These are phyloP conservation scores for Gossypium lobatum DNA, from an alignment of 441 rosid genomes.

Conservation along the genomic window DNA sequence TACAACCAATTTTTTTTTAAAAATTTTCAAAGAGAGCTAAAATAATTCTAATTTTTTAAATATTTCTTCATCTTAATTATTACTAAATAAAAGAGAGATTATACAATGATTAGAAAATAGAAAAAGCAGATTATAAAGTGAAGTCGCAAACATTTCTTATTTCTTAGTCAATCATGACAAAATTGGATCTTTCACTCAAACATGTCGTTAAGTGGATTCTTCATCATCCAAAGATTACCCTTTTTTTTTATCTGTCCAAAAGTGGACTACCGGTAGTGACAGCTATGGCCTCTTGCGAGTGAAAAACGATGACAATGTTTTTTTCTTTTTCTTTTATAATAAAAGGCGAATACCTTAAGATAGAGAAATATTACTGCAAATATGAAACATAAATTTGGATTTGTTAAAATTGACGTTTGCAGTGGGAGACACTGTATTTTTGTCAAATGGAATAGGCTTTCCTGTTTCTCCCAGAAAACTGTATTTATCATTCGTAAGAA, in stretches of 20 bases:
- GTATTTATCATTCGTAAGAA: neutral
- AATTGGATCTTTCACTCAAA: neutral
- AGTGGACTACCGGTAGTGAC: neutral
- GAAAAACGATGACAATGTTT: neutral
- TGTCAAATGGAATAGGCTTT: slow-evolving; percentile 7
- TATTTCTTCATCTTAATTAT: neutral
- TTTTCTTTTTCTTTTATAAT: too few relatives aligned
- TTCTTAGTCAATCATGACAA: neutral
- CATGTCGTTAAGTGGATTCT: neutral
- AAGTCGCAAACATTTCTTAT: neutral
- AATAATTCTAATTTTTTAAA: neutral
- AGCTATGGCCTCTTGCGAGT: neutral
- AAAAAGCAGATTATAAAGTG: neutral
- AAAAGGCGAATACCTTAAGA: neutral
- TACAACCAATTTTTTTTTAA: too few relatives aligned
- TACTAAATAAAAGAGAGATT: neutral
- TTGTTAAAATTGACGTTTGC: neutral
- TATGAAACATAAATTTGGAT: neutral
- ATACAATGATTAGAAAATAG: neutral
- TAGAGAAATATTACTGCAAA: neutral
- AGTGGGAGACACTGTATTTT: slow-evolving; percentile 17
- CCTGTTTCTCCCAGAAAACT: neutral
- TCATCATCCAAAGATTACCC: neutral
- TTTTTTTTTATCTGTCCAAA: neutral
- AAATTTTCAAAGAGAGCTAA: too few relatives aligned